Conservation (phyloP, 768 basidiomycete genomes). For the Aureoboletus auriporus region DNA sequence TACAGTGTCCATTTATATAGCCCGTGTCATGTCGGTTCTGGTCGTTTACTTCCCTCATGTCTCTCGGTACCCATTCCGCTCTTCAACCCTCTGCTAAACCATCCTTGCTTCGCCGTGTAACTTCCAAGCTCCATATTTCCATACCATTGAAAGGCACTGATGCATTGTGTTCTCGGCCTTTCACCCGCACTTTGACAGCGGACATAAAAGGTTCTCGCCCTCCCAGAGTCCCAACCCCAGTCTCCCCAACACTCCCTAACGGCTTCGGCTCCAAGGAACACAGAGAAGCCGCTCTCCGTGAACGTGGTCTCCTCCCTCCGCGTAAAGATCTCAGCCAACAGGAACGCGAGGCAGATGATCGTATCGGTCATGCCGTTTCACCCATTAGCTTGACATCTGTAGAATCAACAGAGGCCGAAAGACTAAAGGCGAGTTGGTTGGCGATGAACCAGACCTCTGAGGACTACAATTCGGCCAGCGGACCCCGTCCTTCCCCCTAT, state of each 20-base stretch:
- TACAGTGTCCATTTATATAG: too few species aligned
- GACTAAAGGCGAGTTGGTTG: conserved; percentile 54
- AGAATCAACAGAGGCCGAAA: conserved; percentile 43
- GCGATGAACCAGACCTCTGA: conserved; percentile 12
- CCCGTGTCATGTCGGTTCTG: too few species aligned
- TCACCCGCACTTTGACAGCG: conserved; percentile 4
- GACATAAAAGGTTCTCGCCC: too few species aligned
- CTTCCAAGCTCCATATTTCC: conserved; percentile 25
- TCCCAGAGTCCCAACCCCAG: not conserved
- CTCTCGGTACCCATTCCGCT: too few species aligned
- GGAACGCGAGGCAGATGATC: conserved; percentile 40
- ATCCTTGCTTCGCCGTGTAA: conserved; percentile 26
- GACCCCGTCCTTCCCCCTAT: too few species aligned
- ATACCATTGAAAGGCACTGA: conserved; percentile 7
- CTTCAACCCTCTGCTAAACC: too few species aligned
- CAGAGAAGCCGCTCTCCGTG: conserved; percentile 55
- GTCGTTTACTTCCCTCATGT: too few species aligned
- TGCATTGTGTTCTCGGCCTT: conserved; percentile 7
- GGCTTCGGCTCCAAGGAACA: conserved; percentile 19
- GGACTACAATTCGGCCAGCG: too few species aligned
- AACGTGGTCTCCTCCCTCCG: conserved; percentile 55
- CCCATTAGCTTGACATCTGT: conserved; percentile 20
- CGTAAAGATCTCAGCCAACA: conserved; percentile 32
- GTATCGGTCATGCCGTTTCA: conserved; percentile 35
- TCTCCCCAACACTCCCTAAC: conserved; percentile 19